phyloP scores from a whole-genome alignment of 2,329 filamentous ascomycete species.

The Nannizzia gypsea region DNA sequence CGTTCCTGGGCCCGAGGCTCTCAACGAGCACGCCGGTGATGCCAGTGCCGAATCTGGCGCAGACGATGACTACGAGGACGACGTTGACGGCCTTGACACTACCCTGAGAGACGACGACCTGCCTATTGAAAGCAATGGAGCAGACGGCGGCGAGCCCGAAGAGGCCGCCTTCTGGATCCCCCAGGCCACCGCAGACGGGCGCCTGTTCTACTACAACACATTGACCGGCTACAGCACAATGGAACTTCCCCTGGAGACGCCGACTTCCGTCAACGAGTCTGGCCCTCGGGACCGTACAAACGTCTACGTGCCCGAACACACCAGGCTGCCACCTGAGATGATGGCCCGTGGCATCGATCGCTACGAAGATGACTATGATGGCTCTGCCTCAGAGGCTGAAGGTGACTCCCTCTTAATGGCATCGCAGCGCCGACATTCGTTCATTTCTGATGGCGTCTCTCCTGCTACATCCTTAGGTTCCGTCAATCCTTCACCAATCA shows the following conservation, averaged over 20 bases:
- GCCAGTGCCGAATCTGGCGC: slow-evolving; percentile 37
- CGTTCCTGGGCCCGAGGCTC: slow-evolving; percentile 62
- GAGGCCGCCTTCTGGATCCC: slow-evolving; percentile 97
- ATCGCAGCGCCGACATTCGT: slow-evolving; percentile 55
- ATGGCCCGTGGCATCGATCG: slow-evolving; percentile 72
- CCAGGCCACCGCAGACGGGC: slow-evolving; percentile 84
- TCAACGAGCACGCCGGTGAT: slow-evolving; percentile 36
- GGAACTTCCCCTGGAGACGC: slow-evolving; percentile 90
- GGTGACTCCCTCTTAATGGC: slow-evolving; percentile 60
- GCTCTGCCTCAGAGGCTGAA: slow-evolving; percentile 78
- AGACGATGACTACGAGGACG: slow-evolving; percentile 53
- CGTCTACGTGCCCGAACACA: slow-evolving; percentile 77
- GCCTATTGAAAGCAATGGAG: slow-evolving; percentile 55
- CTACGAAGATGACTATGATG: slow-evolving; percentile 84
- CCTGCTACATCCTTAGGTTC: slow-evolving; percentile 88
- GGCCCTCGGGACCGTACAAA: slow-evolving; percentile 84
- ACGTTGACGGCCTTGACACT: slow-evolving; percentile 52
- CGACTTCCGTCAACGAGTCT: slow-evolving; percentile 64
- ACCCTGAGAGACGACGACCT: slow-evolving; percentile 51
- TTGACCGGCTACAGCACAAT: slow-evolving; percentile 90
- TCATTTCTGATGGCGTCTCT: slow-evolving; percentile 58
- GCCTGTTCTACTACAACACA: slow-evolving; percentile 96
- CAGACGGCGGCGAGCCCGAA: slow-evolving; percentile 50
- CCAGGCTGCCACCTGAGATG: slow-evolving; percentile 78
- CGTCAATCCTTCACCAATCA: slow-evolving; percentile 57